Evolutionary conservation across 345 rosid genomes (phyloP).

Genomic region (Hypericum androsaemum): DNA sequence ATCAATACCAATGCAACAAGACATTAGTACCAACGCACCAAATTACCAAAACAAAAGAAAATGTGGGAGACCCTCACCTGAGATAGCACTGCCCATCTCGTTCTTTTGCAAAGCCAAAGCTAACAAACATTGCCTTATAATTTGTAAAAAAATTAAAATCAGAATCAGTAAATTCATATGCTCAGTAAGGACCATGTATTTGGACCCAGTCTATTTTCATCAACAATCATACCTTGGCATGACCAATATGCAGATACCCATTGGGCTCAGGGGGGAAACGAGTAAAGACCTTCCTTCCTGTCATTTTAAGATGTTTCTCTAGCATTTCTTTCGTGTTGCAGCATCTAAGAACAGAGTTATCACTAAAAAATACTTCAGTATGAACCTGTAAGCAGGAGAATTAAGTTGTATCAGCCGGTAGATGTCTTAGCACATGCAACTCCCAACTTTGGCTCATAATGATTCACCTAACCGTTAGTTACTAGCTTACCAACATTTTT

Average conservation of each 20-base stretch:
- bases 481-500: too few relatives aligned
- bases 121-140: conserved; percentile 88
- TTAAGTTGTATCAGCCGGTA: background rate
- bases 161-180: background rate
- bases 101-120: conserved; percentile 94
- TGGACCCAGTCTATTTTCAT: too few relatives aligned
- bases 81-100: conserved; percentile 81
- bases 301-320: conserved; percentile 64
- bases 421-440: too few relatives aligned
- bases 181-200: too few relatives aligned
- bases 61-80: conserved; percentile 36
- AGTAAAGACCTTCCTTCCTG: conserved; percentile 67
- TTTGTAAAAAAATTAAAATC: conserved; percentile 1
- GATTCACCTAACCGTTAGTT: too few relatives aligned
- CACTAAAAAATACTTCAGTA: conserved; percentile 73
- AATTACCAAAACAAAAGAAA: background rate
- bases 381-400: conserved; percentile 44
- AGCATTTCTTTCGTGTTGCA: conserved; percentile 73
- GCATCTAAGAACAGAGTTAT: conserved; percentile 65
- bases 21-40: too few relatives aligned
- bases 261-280: conserved; percentile 98
- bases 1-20: too few relatives aligned
- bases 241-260: conserved; percentile 98
- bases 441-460: too few relatives aligned
- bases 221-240: conserved; percentile 63